These are phyloP conservation scores for Babesia bigemina DNA, from an alignment of 169 alveolate genomes.

Conservation along the genomic window DNA sequence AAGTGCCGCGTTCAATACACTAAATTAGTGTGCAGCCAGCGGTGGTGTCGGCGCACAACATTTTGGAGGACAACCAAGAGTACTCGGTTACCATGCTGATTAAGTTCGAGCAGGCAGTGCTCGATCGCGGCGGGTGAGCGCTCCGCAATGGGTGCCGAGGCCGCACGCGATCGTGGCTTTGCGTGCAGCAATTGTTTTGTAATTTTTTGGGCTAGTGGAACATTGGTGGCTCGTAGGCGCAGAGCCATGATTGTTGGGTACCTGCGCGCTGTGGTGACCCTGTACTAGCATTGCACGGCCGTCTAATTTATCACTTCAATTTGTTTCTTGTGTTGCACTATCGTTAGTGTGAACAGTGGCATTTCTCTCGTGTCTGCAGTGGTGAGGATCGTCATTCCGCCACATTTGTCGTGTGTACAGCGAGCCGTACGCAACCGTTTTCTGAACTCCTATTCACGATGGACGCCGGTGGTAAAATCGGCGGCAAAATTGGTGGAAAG, in stretches of 20 bases:
- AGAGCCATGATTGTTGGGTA: constrained; percentile 12
- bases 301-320: not conserved
- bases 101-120: constrained; percentile 16
- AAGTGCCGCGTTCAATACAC: not conserved
- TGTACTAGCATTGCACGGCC: not conserved
- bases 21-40: constrained; percentile 29
- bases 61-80: constrained; percentile 22
- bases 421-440: not conserved
- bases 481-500: constrained; percentile 89
- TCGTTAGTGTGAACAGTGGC: constrained; percentile 1
- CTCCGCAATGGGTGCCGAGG: not conserved
- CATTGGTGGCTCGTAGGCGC: not conserved
- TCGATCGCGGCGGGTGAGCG: constrained; percentile 4
- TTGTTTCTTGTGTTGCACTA: not conserved
- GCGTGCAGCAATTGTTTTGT: not conserved
- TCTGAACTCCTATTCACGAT: not conserved
- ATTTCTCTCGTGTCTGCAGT: too few relatives aligned
- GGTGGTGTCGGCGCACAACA: constrained; percentile 61
- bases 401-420: constrained; percentile 23
- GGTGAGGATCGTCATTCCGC: not conserved
- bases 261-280: constrained; percentile 36
- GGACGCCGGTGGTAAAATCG: constrained; percentile 86
- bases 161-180: not conserved
- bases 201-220: not conserved
- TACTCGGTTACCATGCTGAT: constrained; percentile 49